A percentile compares a stretch with the other conserved stretches of the same genome.
Conservation (phyloP, 2,329 filamentous ascomycete species). For the Aureobasidium sp. region DNA sequence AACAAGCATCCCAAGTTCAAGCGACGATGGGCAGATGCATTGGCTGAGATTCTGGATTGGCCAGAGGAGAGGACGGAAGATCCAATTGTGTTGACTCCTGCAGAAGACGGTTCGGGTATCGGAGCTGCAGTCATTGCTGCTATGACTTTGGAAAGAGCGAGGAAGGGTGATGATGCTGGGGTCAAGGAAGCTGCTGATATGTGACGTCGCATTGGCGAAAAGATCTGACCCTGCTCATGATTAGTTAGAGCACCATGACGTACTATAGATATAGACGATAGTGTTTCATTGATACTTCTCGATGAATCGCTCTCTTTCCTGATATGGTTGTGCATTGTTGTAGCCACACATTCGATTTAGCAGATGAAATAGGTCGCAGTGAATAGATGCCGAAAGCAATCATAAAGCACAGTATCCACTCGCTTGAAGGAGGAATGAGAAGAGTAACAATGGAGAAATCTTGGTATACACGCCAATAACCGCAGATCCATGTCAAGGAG, state of each 20-base stretch:
- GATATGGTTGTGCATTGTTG: not conserved
- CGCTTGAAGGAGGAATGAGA: not conserved
- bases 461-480: not conserved
- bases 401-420: not conserved
- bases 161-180: conserved; percentile 16
- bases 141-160: conserved; percentile 27
- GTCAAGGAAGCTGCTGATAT: conserved; percentile 5
- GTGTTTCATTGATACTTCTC: no score
- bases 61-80: conserved; percentile 24
- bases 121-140: conserved; percentile 33
- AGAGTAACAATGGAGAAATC: not conserved
- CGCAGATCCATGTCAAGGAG: not conserved
- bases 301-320: no score
- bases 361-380: not conserved
- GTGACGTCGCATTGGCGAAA: not conserved
- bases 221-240: no score
- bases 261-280: no score
- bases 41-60: conserved; percentile 35
- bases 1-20: conserved; percentile 39
- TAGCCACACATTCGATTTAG: not conserved
- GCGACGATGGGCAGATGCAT: conserved; percentile 33
- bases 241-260: no score
- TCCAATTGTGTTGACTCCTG: conserved; percentile 33
- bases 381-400: not conserved
- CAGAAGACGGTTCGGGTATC: conserved; percentile 37